Conservation (phyloP, 805 yeast species). For the Saturnispora silvae region DNA sequence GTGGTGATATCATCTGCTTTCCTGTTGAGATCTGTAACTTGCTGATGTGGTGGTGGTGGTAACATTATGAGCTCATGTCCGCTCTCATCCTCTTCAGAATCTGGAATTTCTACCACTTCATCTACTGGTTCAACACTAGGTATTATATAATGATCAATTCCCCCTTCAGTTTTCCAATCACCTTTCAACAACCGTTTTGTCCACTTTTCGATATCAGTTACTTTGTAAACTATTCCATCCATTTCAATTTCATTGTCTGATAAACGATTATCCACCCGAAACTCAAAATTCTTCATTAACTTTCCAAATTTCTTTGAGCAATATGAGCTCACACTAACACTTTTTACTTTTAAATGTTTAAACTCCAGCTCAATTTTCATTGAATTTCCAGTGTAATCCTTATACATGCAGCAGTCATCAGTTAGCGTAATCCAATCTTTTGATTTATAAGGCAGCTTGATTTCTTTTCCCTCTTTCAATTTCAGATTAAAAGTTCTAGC, state of each 20-base stretch:
- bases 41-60: neutral
- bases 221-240: neutral
- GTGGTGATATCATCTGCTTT: too few relatives aligned
- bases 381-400: neutral
- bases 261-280: neutral
- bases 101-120: neutral
- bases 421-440: neutral
- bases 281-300: neutral
- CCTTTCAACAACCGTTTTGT: neutral
- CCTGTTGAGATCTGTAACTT: too few relatives aligned
- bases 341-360: too few relatives aligned
- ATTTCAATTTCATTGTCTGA: slow-evolving; percentile 1
- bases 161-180: slow-evolving; percentile 9
- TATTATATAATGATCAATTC: slow-evolving; percentile 3
- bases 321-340: too few relatives aligned
- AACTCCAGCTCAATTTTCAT: neutral
- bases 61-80: neutral
- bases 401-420: slow-evolving; percentile 1
- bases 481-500: too few relatives aligned
- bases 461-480: too few relatives aligned
- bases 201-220: slow-evolving; percentile 6
- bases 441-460: neutral
- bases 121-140: slow-evolving; percentile 3
- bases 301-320: too few relatives aligned
- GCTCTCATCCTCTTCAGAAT: neutral